These are phyloP conservation scores for Cryptococcus deneoformans DNA, from an alignment of 1,284 basidiomycete genomes.

Conservation along the genomic window DNA sequence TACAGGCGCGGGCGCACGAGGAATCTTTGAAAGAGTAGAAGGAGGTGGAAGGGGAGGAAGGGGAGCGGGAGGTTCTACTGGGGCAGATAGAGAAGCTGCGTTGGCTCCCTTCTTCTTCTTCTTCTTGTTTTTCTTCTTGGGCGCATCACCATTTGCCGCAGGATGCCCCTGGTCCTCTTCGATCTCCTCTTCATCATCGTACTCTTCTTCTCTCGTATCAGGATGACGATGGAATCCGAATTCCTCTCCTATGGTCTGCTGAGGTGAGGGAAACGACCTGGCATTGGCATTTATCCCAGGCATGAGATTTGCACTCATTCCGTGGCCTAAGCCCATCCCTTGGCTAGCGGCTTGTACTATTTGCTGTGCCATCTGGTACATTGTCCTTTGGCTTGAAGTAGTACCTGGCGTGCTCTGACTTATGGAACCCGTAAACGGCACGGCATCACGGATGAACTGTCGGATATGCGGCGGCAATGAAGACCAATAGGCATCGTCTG, in stretches of 20 bases:
- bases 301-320: conserved; percentile 43
- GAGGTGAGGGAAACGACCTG: not conserved
- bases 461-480: conserved; percentile 57
- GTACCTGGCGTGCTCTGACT: conserved; percentile 22
- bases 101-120: conserved; percentile 54
- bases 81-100: conserved; percentile 20
- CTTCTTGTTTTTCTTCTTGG: conserved; percentile 56
- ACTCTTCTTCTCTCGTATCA: conserved; percentile 54
- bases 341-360: conserved; percentile 57
- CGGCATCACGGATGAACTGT: conserved; percentile 58
- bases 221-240: conserved; percentile 55
- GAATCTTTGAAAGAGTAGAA: conserved; percentile 30
- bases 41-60: conserved; percentile 46
- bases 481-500: conserved; percentile 60
- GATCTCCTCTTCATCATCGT: conserved; percentile 49
- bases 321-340: conserved; percentile 50
- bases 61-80: conserved; percentile 18
- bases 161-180: conserved; percentile 21
- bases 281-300: too few species aligned
- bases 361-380: conserved; percentile 67
- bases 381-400: conserved; percentile 48
- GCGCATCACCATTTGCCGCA: conserved; percentile 39
- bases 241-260: conserved; percentile 47
- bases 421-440: conserved; percentile 50
- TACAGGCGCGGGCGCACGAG: conserved; percentile 35